These are phyloP conservation scores for Calonectria leucothoes DNA, from an alignment of 2,329 filamentous ascomycete genomes.

Conservation along the genomic window DNA sequence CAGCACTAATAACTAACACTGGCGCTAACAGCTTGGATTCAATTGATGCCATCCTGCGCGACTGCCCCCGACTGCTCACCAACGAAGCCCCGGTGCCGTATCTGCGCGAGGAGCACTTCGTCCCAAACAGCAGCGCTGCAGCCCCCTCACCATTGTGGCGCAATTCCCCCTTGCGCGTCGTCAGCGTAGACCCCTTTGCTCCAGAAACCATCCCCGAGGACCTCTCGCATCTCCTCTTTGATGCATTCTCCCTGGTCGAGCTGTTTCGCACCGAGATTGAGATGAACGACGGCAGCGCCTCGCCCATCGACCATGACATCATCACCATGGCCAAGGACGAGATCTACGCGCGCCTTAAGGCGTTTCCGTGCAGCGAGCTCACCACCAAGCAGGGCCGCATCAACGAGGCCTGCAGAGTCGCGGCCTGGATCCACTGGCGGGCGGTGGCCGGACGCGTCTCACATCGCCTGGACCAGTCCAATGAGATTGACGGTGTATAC, in stretches of 20 bases:
- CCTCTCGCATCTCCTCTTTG: background rate
- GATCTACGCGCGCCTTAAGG: background rate
- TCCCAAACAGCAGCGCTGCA: background rate
- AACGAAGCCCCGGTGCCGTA: background rate
- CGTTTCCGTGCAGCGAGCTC: background rate
- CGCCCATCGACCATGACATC: background rate
- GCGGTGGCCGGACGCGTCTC: background rate
- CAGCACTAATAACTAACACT: background rate
- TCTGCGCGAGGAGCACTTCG: background rate
- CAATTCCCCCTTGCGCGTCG: background rate
- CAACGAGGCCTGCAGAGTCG: slow-evolving; percentile 1
- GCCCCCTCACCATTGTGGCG: background rate
- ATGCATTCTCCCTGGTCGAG: slow-evolving; percentile 6
- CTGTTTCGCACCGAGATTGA: slow-evolving; percentile 7
- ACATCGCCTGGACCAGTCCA: background rate
- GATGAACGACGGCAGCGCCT: slow-evolving; percentile 2
- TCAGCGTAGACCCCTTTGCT: background rate
- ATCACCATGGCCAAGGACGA: background rate
- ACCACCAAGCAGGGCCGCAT: background rate
- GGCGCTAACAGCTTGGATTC: slow-evolving; percentile 7
- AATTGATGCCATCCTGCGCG: slow-evolving; percentile 15
- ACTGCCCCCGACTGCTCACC: slow-evolving; percentile 8
- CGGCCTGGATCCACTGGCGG: slow-evolving; percentile 13
- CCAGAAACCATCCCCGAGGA: background rate
- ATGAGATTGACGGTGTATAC: slow-evolving; percentile 3